These are phyloP conservation scores for Populus hybrid DNA, from an alignment of 441 rosid genomes.

Conservation along the genomic window DNA sequence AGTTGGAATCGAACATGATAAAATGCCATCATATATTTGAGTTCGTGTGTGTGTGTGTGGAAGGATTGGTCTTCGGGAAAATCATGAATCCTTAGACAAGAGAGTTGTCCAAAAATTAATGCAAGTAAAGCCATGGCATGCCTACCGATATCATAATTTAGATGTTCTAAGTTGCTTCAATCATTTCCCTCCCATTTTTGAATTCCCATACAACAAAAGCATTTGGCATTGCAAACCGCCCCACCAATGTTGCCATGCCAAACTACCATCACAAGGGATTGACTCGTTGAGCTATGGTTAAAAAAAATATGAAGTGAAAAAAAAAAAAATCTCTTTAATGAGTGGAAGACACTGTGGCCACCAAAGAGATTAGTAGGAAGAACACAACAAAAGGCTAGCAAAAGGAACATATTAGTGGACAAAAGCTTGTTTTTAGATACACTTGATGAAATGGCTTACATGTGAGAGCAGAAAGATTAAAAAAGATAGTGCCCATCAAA, in stretches of 20 bases:
- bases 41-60: neutral
- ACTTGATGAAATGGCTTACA: slow-evolving; percentile 9
- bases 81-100: neutral
- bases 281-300: neutral
- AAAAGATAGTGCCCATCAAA: slow-evolving; percentile 19
- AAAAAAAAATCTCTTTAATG: slow-evolving; percentile 9
- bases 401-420: slow-evolving; percentile 17
- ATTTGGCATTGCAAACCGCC: slow-evolving; percentile 25
- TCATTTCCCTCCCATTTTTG: neutral
- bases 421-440: slow-evolving; percentile 15
- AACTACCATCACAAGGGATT: slow-evolving; percentile 7
- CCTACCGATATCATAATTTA: neutral
- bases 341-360: slow-evolving; percentile 35
- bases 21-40: neutral
- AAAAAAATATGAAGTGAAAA: neutral
- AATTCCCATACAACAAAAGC: slow-evolving; percentile 12
- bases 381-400: neutral
- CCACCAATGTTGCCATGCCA: slow-evolving; percentile 31
- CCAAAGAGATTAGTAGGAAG: slow-evolving; percentile 3
- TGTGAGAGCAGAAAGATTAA: neutral
- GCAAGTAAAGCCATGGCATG: neutral
- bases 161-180: slow-evolving; percentile 2
- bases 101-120: neutral
- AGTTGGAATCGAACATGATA: neutral
- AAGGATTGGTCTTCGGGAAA: neutral